A percentile compares a stretch with the other conserved stretches of the same genome.
These are phyloP conservation scores for Nitzschia sp. DNA, from an alignment of 108 stramenopile genomes.

Conservation along the genomic window DNA sequence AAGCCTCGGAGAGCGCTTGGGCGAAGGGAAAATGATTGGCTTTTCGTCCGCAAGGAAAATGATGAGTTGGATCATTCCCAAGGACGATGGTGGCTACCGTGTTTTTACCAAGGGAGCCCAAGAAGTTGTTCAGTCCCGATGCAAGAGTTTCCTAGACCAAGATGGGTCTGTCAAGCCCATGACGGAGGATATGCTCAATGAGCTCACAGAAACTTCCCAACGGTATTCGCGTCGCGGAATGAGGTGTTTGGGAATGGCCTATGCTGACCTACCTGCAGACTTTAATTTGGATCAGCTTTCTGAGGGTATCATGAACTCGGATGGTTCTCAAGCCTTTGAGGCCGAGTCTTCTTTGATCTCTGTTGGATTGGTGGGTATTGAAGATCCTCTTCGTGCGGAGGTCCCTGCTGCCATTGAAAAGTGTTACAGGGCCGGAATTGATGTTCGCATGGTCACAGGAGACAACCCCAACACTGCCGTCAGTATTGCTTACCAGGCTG, in stretches of 20 bases:
- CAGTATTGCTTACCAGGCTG: slow-evolving; percentile 90
- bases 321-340: slow-evolving; percentile 62
- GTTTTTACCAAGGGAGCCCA: slow-evolving; percentile 87
- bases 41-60: slow-evolving; percentile 91
- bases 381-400: slow-evolving; percentile 92
- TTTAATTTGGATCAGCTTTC: slow-evolving; percentile 61
- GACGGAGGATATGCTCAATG: slow-evolving; percentile 30
- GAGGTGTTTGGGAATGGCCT: slow-evolving; percentile 80
- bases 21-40: slow-evolving; percentile 74
- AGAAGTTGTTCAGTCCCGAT: slow-evolving; percentile 71
- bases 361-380: slow-evolving; percentile 91
- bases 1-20: slow-evolving; percentile 50
- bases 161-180: slow-evolving; percentile 34
- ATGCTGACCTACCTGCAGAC: slow-evolving; percentile 66
- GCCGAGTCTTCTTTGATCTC: slow-evolving; percentile 72
- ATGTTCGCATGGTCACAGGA: slow-evolving; percentile 98
- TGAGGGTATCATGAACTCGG: slow-evolving; percentile 56
- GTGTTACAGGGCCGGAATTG: slow-evolving; percentile 87
- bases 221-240: slow-evolving; percentile 75
- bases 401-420: slow-evolving; percentile 87
- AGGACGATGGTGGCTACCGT: slow-evolving; percentile 65
- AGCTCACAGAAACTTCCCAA: slow-evolving; percentile 46
- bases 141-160: slow-evolving; percentile 36
- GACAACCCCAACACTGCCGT: slow-evolving; percentile 94
- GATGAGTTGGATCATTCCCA: slow-evolving; percentile 88